Conservation (phyloP, 2,329 filamentous ascomycete genomes). For the Cytospora mali region DNA sequence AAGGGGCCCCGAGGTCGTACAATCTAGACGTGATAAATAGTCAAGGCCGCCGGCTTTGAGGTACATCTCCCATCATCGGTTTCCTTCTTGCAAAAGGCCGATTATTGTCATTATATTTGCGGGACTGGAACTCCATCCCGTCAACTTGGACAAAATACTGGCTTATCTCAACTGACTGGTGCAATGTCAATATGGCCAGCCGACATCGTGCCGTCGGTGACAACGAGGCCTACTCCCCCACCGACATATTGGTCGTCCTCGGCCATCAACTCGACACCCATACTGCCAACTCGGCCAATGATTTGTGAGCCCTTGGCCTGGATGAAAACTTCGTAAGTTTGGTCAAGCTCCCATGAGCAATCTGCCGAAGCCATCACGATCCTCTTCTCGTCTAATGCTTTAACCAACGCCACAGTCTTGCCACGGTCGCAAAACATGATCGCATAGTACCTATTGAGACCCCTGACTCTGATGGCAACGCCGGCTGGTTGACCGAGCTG, state of each 20-base stretch:
- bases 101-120: no score
- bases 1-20: no score
- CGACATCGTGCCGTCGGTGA: slow-evolving; percentile 31
- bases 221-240: slow-evolving; percentile 33
- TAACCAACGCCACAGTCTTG: slow-evolving; percentile 30
- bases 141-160: no score
- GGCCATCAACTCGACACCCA: slow-evolving; percentile 19
- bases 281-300: slow-evolving; percentile 14
- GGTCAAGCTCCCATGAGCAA: slow-evolving; percentile 32
- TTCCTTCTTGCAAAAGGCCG: no score
- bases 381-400: slow-evolving; percentile 32
- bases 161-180: not conserved
- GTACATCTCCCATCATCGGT: no score
- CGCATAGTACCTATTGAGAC: slow-evolving; percentile 38
- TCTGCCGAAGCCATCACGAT: slow-evolving; percentile 25
- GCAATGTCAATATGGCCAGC: slow-evolving; percentile 28
- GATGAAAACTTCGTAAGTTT: slow-evolving; percentile 28
- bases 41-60: no score
- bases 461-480: slow-evolving; percentile 35
- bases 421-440: slow-evolving; percentile 29
- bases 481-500: slow-evolving; percentile 34
- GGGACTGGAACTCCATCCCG: no score
- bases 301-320: slow-evolving; percentile 19
- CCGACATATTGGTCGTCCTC: slow-evolving; percentile 29
- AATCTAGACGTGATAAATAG: no score